Evolutionary conservation across 2,329 filamentous ascomycete genomes (phyloP), one percentile per base, ranked within the genome.

Genomic region (Penicillium sp.): DNA sequence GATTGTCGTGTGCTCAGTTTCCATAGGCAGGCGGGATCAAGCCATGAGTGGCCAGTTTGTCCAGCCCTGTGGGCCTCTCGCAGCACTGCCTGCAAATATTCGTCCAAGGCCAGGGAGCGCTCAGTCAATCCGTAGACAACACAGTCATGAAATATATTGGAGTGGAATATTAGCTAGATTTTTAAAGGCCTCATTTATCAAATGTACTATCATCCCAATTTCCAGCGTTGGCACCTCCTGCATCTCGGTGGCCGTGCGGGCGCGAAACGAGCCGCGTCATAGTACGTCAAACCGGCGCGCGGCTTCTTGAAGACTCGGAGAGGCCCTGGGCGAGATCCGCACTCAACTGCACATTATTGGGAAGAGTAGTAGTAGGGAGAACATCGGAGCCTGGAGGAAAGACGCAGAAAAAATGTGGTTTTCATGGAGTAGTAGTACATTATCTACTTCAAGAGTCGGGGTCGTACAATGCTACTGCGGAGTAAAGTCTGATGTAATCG

Each of bases 1-100:
- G 26, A 8, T 13, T 46, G 58, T 61, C 59, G 59, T 61, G 59
- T 61, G 59, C 59, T 57, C 47, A 45, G 53, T 58, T 61, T 51
- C 59, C 48, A 19, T 19, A 61, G 52, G 29, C 45, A 44, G 54
- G n/a, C 23, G 5, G 29, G 30, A 7, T 35, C 19, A 19, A n/a
- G 41, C 47, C 44, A 15, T 60, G 45, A 56, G 45, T 61, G 58
- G 58, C 38, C 19, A 50, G 21, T 5, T 45, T 48, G 3, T 38
- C 35, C 52, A 61, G 59, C 53, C 59, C 47, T 61, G 53, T 30
- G 29, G 35, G 35, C 13, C 50, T 6, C 7, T 52, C n/a, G 23
- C 17, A 17, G 47, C 47, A 17, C 21, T 30, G n/a, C 11, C 45
- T 47, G 49, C 49, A 19, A 29, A 35, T 23, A 56, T 31, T 44